Evolutionary conservation across 306 rosid genomes (phyloP).

Genomic region (Trifolium fragiferum): DNA sequence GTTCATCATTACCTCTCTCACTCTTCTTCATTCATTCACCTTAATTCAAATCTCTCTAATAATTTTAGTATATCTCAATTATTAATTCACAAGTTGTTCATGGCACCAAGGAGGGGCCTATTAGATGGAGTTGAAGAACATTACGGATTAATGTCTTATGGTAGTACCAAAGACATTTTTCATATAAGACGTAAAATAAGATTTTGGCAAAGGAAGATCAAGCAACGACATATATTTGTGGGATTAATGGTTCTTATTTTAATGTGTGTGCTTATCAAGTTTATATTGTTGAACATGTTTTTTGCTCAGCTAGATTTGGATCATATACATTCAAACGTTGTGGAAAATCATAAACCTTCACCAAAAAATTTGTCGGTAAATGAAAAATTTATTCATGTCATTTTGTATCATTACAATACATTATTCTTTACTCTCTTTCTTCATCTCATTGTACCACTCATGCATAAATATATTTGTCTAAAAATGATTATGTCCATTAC

Average conservation of each 20-base stretch:
- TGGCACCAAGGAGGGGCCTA: constrained; percentile 45
- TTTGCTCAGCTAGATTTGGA: constrained; percentile 38
- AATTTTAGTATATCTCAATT: not conserved
- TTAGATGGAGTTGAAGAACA: constrained; percentile 48
- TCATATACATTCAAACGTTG: constrained; percentile 15
- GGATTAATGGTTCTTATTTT: constrained; percentile 48
- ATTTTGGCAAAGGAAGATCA: constrained; percentile 31
- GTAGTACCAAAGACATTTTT: not conserved
- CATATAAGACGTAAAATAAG: constrained; percentile 34
- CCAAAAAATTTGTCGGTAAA: constrained; percentile 44
- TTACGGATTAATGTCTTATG: constrained; percentile 30
- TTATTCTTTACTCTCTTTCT: no score
- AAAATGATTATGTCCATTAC: no score
- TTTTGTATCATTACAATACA: not conserved
- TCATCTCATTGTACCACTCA: no score
- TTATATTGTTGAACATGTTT: constrained; percentile 48
- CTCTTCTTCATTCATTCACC: not conserved
- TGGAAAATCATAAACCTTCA: constrained; percentile 18
- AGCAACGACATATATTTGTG: constrained; percentile 35
- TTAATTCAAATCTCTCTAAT: not conserved
- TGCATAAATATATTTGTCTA: no score
- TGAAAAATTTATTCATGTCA: not conserved
- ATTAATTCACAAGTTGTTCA: constrained; percentile 22
- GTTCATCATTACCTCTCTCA: constrained; percentile 20
- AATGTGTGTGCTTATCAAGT: constrained; percentile 49